phyloP scores from a whole-genome alignment of 2,329 filamentous ascomycete species.

The Paecilomyces dactylethromorphus region DNA sequence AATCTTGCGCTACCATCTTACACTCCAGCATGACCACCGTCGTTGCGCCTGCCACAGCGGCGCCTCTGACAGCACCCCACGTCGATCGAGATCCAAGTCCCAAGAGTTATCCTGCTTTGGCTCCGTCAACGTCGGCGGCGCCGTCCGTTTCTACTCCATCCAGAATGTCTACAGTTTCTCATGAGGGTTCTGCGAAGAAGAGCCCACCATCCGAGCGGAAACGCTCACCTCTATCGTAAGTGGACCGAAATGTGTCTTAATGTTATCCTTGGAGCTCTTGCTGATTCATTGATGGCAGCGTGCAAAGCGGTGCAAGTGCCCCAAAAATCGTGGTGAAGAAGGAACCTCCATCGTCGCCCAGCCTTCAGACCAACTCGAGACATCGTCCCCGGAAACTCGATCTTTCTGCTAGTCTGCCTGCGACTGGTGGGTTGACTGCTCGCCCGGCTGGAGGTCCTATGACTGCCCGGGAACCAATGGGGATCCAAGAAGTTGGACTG shows the following conservation, averaged over 20 bases:
- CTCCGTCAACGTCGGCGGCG: constrained; percentile 26
- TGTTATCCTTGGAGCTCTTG: not conserved
- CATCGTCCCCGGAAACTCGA: constrained; percentile 42
- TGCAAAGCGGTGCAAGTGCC: constrained; percentile 42
- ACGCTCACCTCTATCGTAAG: constrained; percentile 43
- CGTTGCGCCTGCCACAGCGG: constrained; percentile 39
- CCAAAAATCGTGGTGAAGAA: constrained; percentile 95
- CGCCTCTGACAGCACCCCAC: constrained; percentile 38
- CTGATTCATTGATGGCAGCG: constrained; percentile 16
- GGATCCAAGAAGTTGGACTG: constrained; percentile 86
- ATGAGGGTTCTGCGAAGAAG: constrained; percentile 27
- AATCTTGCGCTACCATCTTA: not conserved
- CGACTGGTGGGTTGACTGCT: constrained; percentile 48
- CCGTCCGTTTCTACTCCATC: constrained; percentile 29
- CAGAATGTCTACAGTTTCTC: constrained; percentile 22
- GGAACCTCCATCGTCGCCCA: constrained; percentile 77
- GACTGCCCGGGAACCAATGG: constrained; percentile 71
- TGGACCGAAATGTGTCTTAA: constrained; percentile 9
- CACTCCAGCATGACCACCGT: constrained; percentile 41
- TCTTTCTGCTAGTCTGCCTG: constrained; percentile 37
- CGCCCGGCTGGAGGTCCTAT: constrained; percentile 63
- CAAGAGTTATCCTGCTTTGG: constrained; percentile 36
- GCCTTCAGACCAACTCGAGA: constrained; percentile 58
- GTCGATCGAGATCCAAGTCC: constrained; percentile 39
- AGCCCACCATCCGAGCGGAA: constrained; percentile 30